Evolutionary conservation across 2,329 filamentous ascomycete species (phyloP).

Genomic region (Calonectria honghensis): DNA sequence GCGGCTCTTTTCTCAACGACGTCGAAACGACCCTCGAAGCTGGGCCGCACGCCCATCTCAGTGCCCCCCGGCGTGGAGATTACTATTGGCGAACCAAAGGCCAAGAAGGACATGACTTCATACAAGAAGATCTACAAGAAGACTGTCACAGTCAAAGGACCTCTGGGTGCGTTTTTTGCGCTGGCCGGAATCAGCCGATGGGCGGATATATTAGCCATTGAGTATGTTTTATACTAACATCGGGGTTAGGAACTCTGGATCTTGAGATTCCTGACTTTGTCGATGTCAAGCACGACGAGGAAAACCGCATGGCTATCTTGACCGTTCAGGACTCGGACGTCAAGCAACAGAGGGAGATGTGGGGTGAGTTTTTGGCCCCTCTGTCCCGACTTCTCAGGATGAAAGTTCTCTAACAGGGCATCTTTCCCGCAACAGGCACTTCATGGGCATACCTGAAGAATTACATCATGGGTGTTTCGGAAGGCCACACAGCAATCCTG

Average conservation of each 20-base stretch:
- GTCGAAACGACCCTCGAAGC: conserved; percentile 82
- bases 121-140: conserved; percentile 78
- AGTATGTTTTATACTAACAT: conserved; percentile 42
- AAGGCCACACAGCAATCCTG: conserved; percentile 95
- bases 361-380: conserved; percentile 77
- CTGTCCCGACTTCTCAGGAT: neutral
- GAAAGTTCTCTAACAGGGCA: conserved; percentile 37
- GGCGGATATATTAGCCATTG: neutral
- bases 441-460: conserved; percentile 92
- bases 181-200: neutral
- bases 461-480: conserved; percentile 93
- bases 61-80: conserved; percentile 90
- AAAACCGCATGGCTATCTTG: conserved; percentile 78
- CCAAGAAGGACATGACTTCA: conserved; percentile 73
- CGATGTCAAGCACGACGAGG: conserved; percentile 79
- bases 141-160: conserved; percentile 85
- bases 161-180: conserved; percentile 76
- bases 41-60: conserved; percentile 87
- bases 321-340: conserved; percentile 80
- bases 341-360: conserved; percentile 93
- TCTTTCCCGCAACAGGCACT: conserved; percentile 76
- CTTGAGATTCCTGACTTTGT: conserved; percentile 89
- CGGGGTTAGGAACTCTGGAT: conserved; percentile 78
- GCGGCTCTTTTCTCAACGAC: conserved; percentile 80
- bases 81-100: conserved; percentile 77